These are phyloP conservation scores for Conoideocrella luteorostrata DNA, from an alignment of 2,329 filamentous ascomycete genomes.

Conservation along the genomic window DNA sequence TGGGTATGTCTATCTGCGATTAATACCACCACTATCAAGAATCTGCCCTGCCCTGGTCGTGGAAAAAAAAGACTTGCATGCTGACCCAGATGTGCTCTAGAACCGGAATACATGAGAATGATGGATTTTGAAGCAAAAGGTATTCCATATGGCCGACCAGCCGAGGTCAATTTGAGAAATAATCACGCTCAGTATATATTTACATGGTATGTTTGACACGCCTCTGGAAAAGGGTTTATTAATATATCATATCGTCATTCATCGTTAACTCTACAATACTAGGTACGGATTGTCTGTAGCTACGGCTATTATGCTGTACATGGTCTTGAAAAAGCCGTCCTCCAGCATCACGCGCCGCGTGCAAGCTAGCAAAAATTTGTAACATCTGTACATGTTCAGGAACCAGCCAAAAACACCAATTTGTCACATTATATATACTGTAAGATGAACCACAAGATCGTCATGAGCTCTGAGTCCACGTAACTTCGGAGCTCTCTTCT, in stretches of 20 bases:
- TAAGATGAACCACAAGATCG: background rate
- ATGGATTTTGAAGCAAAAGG: constrained; percentile 73
- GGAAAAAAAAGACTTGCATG: background rate
- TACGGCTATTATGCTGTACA: constrained; percentile 92
- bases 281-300: constrained; percentile 84
- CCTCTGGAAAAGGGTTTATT: too few species aligned
- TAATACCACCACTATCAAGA: too few species aligned
- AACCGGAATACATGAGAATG: constrained; percentile 69
- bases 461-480: constrained; percentile 18
- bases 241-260: too few species aligned
- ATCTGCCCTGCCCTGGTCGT: background rate
- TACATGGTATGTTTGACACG: constrained; percentile 73
- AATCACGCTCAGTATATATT: constrained; percentile 99
- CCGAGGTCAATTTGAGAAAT: constrained; percentile 90
- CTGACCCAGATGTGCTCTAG: constrained; percentile 34
- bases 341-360: constrained; percentile 67
- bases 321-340: constrained; percentile 84
- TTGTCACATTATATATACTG: background rate
- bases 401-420: too few species aligned
- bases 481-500: constrained; percentile 20
- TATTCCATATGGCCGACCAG: constrained; percentile 78
- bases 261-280: constrained; percentile 6
- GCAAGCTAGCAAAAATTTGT: constrained; percentile 71
- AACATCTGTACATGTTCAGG: too few species aligned
- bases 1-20: constrained; percentile 68